phyloP scores from a whole-genome alignment of 2,329 filamentous ascomycete species.

The Harringtonia aguacate region DNA sequence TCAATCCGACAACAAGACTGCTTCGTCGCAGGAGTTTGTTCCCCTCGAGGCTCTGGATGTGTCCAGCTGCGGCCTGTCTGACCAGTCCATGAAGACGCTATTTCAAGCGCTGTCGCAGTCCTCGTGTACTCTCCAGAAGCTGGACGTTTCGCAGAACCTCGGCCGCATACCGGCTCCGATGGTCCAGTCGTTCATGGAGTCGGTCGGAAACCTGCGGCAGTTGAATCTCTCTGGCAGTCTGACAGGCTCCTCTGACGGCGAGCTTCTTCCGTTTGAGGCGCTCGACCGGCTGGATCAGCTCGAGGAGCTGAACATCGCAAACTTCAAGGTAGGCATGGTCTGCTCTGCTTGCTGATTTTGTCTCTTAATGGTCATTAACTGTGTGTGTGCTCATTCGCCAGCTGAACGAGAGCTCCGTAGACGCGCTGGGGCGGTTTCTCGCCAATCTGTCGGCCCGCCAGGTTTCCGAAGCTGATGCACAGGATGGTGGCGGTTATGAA shows the following conservation, averaged over 20 bases:
- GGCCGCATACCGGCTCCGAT: conserved; percentile 38
- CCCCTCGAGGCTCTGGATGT: conserved; percentile 38
- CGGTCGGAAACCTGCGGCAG: conserved; percentile 31
- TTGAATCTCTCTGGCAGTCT: conserved; percentile 41
- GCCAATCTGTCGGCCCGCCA: conserved; percentile 8
- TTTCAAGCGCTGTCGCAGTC: conserved; percentile 32
- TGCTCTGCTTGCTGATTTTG: background rate
- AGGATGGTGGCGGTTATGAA: conserved; percentile 3
- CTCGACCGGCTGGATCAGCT: conserved; percentile 32
- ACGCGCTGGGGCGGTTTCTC: conserved; percentile 35
- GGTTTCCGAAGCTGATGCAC: background rate
- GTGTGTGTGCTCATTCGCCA: background rate
- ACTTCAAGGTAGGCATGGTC: conserved; percentile 43
- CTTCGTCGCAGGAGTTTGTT: conserved; percentile 12
- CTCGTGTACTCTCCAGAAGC: conserved; percentile 27
- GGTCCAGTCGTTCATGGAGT: conserved; percentile 31
- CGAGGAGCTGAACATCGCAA: conserved; percentile 43
- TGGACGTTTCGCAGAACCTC: conserved; percentile 43
- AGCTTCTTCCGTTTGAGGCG: conserved; percentile 34
- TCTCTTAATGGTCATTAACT: background rate
- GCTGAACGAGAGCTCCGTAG: conserved; percentile 29
- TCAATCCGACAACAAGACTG: background rate
- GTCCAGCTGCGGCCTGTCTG: conserved; percentile 39
- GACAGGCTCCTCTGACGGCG: conserved; percentile 30
- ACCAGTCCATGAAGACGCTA: conserved; percentile 34